phyloP scores from a whole-genome alignment of 352 stramenopile species.

The Phytophthora fragariaefolia region DNA sequence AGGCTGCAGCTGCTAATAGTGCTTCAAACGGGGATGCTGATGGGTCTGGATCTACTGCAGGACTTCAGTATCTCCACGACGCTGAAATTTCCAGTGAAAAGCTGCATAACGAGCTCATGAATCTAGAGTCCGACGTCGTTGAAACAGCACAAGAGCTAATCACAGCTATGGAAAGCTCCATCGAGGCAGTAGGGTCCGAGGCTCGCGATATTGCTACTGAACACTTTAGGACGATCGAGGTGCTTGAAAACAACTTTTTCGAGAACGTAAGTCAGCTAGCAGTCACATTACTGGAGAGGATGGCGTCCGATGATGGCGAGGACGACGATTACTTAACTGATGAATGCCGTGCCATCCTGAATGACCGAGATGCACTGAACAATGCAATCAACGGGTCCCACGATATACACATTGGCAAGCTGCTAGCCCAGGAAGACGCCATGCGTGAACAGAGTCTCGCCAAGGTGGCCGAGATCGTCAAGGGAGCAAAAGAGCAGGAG shows the following conservation, averaged over 20 bases:
- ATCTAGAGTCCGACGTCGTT: constrained; percentile 88
- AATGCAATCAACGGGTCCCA: constrained; percentile 92
- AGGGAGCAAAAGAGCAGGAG: constrained; percentile 65
- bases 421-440: constrained; percentile 86
- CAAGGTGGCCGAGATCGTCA: constrained; percentile 73
- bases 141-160: constrained; percentile 79
- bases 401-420: constrained; percentile 92
- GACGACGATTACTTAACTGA: constrained; percentile 83
- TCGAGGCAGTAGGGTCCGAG: constrained; percentile 70
- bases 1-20: constrained; percentile 39
- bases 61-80: constrained; percentile 83
- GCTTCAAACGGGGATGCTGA: constrained; percentile 41
- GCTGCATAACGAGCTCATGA: constrained; percentile 88
- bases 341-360: constrained; percentile 81
- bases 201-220: constrained; percentile 72
- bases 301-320: constrained; percentile 79
- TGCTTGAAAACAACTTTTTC: constrained; percentile 93
- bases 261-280: constrained; percentile 85
- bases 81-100: constrained; percentile 86
- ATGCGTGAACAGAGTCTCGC: constrained; percentile 83
- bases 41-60: constrained; percentile 31
- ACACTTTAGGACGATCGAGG: constrained; percentile 91
- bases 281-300: constrained; percentile 74
- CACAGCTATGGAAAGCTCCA: constrained; percentile 60
- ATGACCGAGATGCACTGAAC: constrained; percentile 84